Evolutionary conservation across 495 filamentous ascomycete genomes (phyloP), one percentile per base, ranked within the genome.

Genomic region (Pyrenula massariospora): DNA sequence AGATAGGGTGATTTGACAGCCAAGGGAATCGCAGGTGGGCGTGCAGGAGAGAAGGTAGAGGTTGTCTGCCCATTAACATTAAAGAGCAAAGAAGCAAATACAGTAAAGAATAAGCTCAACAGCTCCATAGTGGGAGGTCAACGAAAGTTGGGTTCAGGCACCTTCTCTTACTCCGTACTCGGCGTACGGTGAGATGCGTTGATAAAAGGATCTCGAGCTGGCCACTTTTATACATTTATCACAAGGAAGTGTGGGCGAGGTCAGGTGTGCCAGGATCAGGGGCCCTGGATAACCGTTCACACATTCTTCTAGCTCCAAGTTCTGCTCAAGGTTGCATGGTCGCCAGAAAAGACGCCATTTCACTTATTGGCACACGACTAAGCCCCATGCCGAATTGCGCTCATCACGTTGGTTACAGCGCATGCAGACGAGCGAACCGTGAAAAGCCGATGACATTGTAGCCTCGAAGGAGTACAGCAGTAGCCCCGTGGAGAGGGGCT

Each of bases 1-100:
- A 82, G 56, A 52, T 83, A 84, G 1, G 80, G 80, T 1, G 77
- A 81, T 57, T 73, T 77, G 42, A 83, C 80, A 51, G 80, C 80
- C 53, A 84, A 62, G 1, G 80, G 80, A 2, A 82, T 50, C 2
- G 79, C 69, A 24, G 80, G 80, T 20, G 80, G 80, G 0, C 80
- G 72, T 56, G 77, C 76, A 56, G 79, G 80, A 12, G 69, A 69
- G 54, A 81, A 82, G 2, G 69, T 74, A 22, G 79, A 82, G 25
- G 31, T 42, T 42, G 31, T 8, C 31, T 42, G 31, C 31, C 8
- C 31, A 42, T 42, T 15, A 42, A 42, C 31, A 15, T 5, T 15
- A 42, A 42, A 42, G 31, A 42, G 31, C 31, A 42, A 42, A 15
- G 31, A 42, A 42, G 15, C 5, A 42, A 42, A 15, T 8, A 42